Percentiles rank a stretch among this genome's conserved stretches.
Conservation (phyloP, 2,329 filamentous ascomycete genomes). For the Huntiella omanensis region DNA sequence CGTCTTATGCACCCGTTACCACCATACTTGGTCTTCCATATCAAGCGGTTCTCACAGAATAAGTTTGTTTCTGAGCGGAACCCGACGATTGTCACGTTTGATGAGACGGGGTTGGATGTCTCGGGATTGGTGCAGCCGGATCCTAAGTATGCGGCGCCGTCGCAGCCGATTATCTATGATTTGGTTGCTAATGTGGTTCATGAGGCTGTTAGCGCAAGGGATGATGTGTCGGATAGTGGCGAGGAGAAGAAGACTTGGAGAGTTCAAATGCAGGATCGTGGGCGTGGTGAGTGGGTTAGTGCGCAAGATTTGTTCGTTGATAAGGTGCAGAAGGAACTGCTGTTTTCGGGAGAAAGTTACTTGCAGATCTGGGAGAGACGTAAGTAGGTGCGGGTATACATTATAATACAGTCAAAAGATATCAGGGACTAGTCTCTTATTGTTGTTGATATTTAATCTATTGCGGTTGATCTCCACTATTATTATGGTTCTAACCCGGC, state of each 20-base stretch:
- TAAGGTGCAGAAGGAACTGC: slow-evolving; percentile 66
- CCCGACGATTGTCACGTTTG: slow-evolving; percentile 94
- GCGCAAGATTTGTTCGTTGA: slow-evolving; percentile 91
- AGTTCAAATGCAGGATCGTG: slow-evolving; percentile 70
- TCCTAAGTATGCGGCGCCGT: slow-evolving; percentile 42
- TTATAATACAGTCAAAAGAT: neutral
- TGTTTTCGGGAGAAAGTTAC: slow-evolving; percentile 89
- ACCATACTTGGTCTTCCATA: slow-evolving; percentile 79
- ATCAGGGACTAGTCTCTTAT: neutral
- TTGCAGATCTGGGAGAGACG: slow-evolving; percentile 90
- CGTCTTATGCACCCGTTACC: slow-evolving; percentile 78
- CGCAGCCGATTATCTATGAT: slow-evolving; percentile 81
- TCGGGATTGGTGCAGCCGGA: slow-evolving; percentile 82
- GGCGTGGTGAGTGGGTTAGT: slow-evolving; percentile 72
- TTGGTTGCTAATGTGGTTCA: slow-evolving; percentile 88
- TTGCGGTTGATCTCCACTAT: too few species aligned
- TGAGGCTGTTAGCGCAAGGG: slow-evolving; percentile 57
- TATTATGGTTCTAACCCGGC: too few species aligned
- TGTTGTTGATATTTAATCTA: too few species aligned
- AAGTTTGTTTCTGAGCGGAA: slow-evolving; percentile 94
- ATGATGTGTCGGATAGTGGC: slow-evolving; percentile 75
- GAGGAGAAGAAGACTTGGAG: slow-evolving; percentile 87
- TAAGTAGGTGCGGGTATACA: slow-evolving; percentile 23
- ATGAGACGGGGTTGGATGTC: slow-evolving; percentile 66
- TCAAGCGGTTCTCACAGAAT: slow-evolving; percentile 93